Evolutionary conservation across 306 rosid species (phyloP), one percentile per base, ranked within the genome.

Genomic region (Phaseolus lunatus): DNA sequence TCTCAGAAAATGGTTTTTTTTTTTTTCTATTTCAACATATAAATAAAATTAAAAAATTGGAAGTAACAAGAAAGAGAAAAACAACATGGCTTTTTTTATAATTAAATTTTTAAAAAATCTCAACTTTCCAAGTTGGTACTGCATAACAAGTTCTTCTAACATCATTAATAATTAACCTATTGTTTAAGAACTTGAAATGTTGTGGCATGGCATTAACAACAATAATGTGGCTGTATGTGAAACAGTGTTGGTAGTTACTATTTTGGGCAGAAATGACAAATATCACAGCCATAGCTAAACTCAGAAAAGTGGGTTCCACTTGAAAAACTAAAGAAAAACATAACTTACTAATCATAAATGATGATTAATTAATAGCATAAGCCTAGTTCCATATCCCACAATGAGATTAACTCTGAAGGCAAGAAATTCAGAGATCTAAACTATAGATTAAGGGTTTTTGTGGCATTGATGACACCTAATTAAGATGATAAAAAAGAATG

Each of bases 381-480:
- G 70, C 66, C 73, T 76, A 58, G 49, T 13, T 20, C 52, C 44
- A 54, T 43, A 70, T 63, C 67, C 22, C 57, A 71, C 29, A 77
- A 69, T 39, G 84, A 76, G 71, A 63, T 84, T 80, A 78, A 82
- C 56, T 53, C 12, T 14, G 33, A 37, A 65, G 41, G 59, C 63
- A 66, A 58, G 67, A 83, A 73, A 73, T 49, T 29, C 19, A 62
- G 72, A 54, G 56, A 63, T 33, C 63, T 49, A 81, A 57, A 49
- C 29, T 49, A 13, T 37, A 4, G 5, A 3, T 12, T 13, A 47
- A 41, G 35, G 35, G 71, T 47, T 81, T 58, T 47, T 58, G 72
- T 71, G 75, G n/a, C 59, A 49, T 54, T 70, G 84, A 66, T 37
- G 49, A 24, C 63, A 56, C 67, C 76, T 7, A 71, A 49, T 58